Conservation (phyloP, 2,329 filamentous ascomycete species). For the Talaromyces sp. region DNA sequence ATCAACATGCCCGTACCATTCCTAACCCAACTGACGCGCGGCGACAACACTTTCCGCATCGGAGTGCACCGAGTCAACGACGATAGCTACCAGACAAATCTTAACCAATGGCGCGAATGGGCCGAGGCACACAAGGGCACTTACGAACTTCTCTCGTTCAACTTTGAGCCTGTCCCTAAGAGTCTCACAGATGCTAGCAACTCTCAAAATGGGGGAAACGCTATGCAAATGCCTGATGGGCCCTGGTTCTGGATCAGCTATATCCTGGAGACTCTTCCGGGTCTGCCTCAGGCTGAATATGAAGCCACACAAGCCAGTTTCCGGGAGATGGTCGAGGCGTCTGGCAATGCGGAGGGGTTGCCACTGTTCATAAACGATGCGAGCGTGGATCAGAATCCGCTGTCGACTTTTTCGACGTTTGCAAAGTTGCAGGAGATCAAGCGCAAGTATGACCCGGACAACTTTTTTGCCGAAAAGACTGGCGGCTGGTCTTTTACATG, state of each 20-base stretch:
- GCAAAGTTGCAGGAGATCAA: slow-evolving; percentile 32
- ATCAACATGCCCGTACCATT: slow-evolving; percentile 29
- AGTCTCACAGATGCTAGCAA: slow-evolving; percentile 28
- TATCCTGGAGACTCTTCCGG: slow-evolving; percentile 20
- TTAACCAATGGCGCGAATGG: slow-evolving; percentile 25
- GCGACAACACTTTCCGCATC: slow-evolving; percentile 30
- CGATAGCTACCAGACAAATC: slow-evolving; percentile 16
- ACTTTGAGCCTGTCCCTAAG: slow-evolving; percentile 25
- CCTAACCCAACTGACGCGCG: slow-evolving; percentile 22
- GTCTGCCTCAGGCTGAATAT: slow-evolving; percentile 20
- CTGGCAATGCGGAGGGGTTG: slow-evolving; percentile 21
- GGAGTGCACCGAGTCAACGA: slow-evolving; percentile 25
- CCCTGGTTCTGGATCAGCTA: slow-evolving; percentile 30
- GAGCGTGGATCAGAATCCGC: slow-evolving; percentile 26
- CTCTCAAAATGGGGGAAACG: slow-evolving; percentile 25
- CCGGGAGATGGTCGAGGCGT: slow-evolving; percentile 22
- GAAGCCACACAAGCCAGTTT: slow-evolving; percentile 25
- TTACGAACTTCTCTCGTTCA: slow-evolving; percentile 22
- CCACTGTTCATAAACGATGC: slow-evolving; percentile 28
- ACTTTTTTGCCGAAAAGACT: slow-evolving; percentile 22
- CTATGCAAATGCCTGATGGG: slow-evolving; percentile 31
- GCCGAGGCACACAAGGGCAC: slow-evolving; percentile 25
- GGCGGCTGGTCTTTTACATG: slow-evolving; percentile 25
- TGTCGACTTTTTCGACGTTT: slow-evolving; percentile 27
- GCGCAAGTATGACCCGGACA: slow-evolving; percentile 35